Conservation (phyloP, 2,329 filamentous ascomycete species). For the Arthroderma sp. region DNA sequence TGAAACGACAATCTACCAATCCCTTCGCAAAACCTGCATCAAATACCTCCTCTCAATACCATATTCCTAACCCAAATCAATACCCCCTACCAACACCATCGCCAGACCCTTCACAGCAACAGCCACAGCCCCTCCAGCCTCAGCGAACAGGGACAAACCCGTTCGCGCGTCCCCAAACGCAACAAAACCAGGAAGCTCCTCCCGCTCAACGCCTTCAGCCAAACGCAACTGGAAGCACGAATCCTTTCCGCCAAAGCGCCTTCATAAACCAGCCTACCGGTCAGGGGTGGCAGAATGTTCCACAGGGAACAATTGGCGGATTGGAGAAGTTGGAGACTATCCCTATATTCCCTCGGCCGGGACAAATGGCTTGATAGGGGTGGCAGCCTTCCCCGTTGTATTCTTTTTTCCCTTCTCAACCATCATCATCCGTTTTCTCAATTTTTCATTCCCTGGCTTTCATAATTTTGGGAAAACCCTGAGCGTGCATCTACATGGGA, state of each 20-base stretch:
- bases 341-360: slow-evolving; percentile 74
- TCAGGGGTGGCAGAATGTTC: slow-evolving; percentile 68
- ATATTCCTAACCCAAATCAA: slow-evolving; percentile 27
- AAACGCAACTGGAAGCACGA: slow-evolving; percentile 77
- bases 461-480: neutral
- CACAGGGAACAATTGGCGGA: slow-evolving; percentile 66
- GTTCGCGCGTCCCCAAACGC: slow-evolving; percentile 44
- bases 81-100: slow-evolving; percentile 26
- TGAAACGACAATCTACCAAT: slow-evolving; percentile 62
- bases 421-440: neutral
- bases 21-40: slow-evolving; percentile 61
- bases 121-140: slow-evolving; percentile 38
- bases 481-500: slow-evolving; percentile 6
- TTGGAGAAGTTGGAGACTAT: slow-evolving; percentile 64
- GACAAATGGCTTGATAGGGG: slow-evolving; percentile 27
- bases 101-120: slow-evolving; percentile 37
- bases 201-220: slow-evolving; percentile 44
- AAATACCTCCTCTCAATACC: slow-evolving; percentile 20
- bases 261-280: slow-evolving; percentile 86
- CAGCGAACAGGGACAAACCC: slow-evolving; percentile 61
- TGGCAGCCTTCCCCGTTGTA: neutral
- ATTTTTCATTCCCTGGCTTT: neutral
- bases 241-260: slow-evolving; percentile 83
- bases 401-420: neutral
- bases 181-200: slow-evolving; percentile 24